Percentiles rank a stretch among this genome's conserved stretches.
Evolutionary conservation across 768 basidiomycete genomes (phyloP).

Genomic region (Suillus brevipes): DNA sequence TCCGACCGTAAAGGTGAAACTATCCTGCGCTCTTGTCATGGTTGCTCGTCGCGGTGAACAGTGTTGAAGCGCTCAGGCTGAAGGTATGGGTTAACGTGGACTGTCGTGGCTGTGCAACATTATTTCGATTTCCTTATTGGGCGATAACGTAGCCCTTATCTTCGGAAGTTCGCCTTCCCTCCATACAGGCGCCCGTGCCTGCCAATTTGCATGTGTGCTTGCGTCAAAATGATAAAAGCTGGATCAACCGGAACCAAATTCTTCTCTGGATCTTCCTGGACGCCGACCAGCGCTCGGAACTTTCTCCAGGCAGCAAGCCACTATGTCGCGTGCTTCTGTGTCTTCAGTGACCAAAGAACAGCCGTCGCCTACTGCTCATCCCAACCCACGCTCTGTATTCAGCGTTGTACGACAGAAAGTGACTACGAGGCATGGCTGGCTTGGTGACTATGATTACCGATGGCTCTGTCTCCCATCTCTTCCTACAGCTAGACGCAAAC

Average conservation of each 20-base stretch:
- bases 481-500: conserved; percentile 41
- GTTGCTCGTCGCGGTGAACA: conserved; percentile 4
- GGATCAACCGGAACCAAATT: not conserved
- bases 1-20: conserved; percentile 90
- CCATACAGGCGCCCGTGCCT: not conserved
- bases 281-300: not conserved
- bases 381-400: conserved; percentile 7
- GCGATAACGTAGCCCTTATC: not conserved
- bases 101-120: not conserved
- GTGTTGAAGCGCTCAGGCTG: not conserved
- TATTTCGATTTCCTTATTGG: not conserved
- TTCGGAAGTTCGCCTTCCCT: not conserved
- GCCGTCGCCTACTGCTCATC: conserved; percentile 17
- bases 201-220: not conserved
- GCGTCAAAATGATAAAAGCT: not conserved
- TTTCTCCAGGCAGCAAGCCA: not conserved
- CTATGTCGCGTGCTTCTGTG: conserved; percentile 11
- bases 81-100: conserved; percentile 2
- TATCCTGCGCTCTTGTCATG: conserved; percentile 51
- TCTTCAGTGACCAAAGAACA: conserved; percentile 19
- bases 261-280: not conserved
- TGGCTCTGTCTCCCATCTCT: conserved; percentile 71
- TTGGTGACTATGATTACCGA: conserved; percentile 81
- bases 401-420: conserved; percentile 34
- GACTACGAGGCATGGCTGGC: conserved; percentile 65